Conservation (phyloP, 176 grass and related monocot species). For the Microstegium vimineum region DNA sequence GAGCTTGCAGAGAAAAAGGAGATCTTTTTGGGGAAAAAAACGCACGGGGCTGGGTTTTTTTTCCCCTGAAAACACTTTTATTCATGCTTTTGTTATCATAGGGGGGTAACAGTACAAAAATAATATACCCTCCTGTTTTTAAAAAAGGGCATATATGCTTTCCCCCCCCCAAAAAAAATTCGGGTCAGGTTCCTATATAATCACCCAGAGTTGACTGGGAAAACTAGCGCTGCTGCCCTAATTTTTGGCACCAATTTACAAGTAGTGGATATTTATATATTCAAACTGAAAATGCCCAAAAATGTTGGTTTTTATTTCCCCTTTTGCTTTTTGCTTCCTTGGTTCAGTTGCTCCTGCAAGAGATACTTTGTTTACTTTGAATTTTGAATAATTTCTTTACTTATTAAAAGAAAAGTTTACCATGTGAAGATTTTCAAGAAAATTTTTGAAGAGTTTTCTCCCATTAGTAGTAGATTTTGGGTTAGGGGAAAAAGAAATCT, state of each 20-base stretch:
- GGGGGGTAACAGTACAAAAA: background rate
- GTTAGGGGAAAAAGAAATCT: background rate
- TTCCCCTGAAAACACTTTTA: slow-evolving; percentile 1
- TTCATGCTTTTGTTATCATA: background rate
- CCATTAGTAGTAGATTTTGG: background rate
- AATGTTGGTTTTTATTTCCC: background rate
- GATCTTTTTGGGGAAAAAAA: slow-evolving; percentile 73
- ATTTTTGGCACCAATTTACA: background rate
- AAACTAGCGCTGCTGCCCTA: no score
- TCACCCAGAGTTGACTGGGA: background rate
- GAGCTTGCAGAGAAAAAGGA: slow-evolving; percentile 62
- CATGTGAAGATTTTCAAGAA: background rate
- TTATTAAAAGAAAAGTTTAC: background rate
- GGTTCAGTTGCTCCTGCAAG: background rate
- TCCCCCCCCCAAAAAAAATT: background rate
- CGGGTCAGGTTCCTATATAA: background rate
- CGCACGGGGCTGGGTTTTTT: slow-evolving; percentile 64
- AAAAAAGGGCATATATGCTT: background rate
- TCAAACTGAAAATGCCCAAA: background rate
- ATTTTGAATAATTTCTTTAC: background rate
- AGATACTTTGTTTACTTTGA: background rate
- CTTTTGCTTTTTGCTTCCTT: background rate
- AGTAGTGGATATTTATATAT: background rate
- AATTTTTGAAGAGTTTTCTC: background rate
- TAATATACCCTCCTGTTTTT: background rate